These are phyloP conservation scores for Boletus edulis DNA, from an alignment of 768 basidiomycete genomes.

Conservation along the genomic window DNA sequence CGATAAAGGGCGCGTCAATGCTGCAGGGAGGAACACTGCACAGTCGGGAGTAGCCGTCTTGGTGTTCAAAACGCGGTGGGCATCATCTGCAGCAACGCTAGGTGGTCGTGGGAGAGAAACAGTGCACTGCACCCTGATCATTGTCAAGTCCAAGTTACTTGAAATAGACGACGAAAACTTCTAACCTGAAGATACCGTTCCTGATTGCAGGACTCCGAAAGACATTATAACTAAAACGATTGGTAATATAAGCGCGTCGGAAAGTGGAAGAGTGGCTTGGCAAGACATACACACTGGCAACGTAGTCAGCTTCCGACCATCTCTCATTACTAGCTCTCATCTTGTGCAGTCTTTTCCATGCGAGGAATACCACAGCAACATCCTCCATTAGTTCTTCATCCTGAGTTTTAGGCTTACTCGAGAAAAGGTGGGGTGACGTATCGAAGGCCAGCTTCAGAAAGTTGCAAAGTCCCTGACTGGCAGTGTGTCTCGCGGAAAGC, in stretches of 20 bases:
- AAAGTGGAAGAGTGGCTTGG: not conserved
- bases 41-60: conserved; percentile 50
- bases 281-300: conserved; percentile 48
- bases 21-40: conserved; percentile 44
- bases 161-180: not conserved
- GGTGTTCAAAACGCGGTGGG: conserved; percentile 40
- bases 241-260: not conserved
- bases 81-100: conserved; percentile 26
- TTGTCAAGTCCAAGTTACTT: conserved; percentile 2
- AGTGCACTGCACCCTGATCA: conserved; percentile 43
- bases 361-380: conserved; percentile 39
- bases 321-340: conserved; percentile 47
- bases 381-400: conserved; percentile 34
- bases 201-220: conserved; percentile 46
- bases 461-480: conserved; percentile 12
- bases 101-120: conserved; percentile 49
- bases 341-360: conserved; percentile 43
- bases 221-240: conserved; percentile 41
- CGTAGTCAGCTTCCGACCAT: conserved; percentile 55
- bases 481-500: not conserved
- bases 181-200: conserved; percentile 43
- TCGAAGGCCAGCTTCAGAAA: conserved; percentile 34
- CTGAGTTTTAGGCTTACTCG: conserved; percentile 17
- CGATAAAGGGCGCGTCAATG: conserved; percentile 40
- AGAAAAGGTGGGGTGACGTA: conserved; percentile 41